Evolutionary conservation across 768 basidiomycete species (phyloP).

Genomic region (Boletus bicolor): DNA sequence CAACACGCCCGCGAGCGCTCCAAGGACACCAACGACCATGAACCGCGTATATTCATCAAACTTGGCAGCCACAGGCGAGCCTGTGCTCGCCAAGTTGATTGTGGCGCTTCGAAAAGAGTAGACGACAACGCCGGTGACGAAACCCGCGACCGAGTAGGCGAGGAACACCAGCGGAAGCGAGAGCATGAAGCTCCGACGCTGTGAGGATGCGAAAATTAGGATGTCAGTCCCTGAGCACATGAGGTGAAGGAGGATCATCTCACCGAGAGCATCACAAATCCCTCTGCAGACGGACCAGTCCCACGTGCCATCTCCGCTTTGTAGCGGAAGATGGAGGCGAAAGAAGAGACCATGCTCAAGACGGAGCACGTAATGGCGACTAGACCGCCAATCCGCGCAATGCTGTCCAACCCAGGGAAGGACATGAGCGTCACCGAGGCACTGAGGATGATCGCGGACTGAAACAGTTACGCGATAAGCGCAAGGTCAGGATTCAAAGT

Average conservation of each 20-base stretch:
- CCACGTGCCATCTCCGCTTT: constrained; percentile 62
- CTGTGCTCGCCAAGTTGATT: constrained; percentile 34
- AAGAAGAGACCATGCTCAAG: constrained; percentile 64
- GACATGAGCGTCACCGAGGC: constrained; percentile 80
- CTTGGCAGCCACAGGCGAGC: constrained; percentile 34
- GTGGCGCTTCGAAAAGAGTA: constrained; percentile 60
- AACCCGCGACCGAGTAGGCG: constrained; percentile 65
- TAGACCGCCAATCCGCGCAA: constrained; percentile 62
- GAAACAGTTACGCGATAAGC: constrained; percentile 8
- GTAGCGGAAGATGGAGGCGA: constrained; percentile 66
- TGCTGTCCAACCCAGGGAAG: constrained; percentile 66
- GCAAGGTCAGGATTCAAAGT: neutral
- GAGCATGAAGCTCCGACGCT: constrained; percentile 55
- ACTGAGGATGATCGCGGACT: constrained; percentile 81
- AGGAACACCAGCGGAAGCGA: constrained; percentile 75
- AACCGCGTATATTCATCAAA: constrained; percentile 63
- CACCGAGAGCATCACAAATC: constrained; percentile 55
- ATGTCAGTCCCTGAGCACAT: constrained; percentile 1
- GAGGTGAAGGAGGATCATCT: constrained; percentile 3
- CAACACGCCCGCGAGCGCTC: constrained; percentile 60
- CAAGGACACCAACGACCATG: constrained; percentile 61
- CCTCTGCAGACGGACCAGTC: constrained; percentile 44
- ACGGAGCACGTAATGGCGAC: constrained; percentile 67
- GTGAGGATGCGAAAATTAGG: neutral
- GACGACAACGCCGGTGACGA: constrained; percentile 60